Evolutionary conservation across 2,329 filamentous ascomycete species (phyloP).

Genomic region (Diaporthe sp.): DNA sequence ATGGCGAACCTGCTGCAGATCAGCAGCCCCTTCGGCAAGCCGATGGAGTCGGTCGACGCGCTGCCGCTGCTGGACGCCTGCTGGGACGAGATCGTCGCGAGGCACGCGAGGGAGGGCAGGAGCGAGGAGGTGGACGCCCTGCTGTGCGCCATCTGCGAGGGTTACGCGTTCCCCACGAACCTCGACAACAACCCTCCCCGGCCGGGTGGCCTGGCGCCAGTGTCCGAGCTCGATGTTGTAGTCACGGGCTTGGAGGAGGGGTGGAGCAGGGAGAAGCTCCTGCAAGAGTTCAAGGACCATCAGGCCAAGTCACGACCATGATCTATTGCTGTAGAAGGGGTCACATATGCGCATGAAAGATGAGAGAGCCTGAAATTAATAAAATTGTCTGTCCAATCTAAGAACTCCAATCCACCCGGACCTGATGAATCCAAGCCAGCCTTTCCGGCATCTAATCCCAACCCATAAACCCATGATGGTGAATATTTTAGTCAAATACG

Average conservation of each 20-base stretch:
- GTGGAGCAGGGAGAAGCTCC: slow-evolving; percentile 55
- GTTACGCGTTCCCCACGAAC: slow-evolving; percentile 75
- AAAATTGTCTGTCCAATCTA: neutral
- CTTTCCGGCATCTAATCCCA: neutral
- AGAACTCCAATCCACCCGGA: neutral
- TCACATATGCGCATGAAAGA: neutral
- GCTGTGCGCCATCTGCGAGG: slow-evolving; percentile 66
- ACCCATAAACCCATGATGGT: neutral
- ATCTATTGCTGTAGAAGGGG: neutral
- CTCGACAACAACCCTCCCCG: slow-evolving; percentile 69
- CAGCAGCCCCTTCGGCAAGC: slow-evolving; percentile 72
- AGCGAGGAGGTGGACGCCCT: slow-evolving; percentile 61
- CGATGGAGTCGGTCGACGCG: slow-evolving; percentile 73
- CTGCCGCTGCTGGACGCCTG: slow-evolving; percentile 61
- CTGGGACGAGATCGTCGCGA: slow-evolving; percentile 56
- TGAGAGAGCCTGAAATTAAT: slow-evolving; percentile 1
- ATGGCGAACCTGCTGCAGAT: slow-evolving; percentile 75
- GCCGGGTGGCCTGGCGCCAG: slow-evolving; percentile 71
- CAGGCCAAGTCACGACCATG: slow-evolving; percentile 24
- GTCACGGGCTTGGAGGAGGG: slow-evolving; percentile 57
- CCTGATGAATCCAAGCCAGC: neutral
- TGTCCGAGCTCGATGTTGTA: slow-evolving; percentile 70
- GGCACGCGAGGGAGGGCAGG: slow-evolving; percentile 53
- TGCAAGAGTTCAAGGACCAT: slow-evolving; percentile 54
- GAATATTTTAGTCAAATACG: slow-evolving; percentile 65